These are phyloP conservation scores for Ganoderma lingzhi DNA, from an alignment of 1,284 basidiomycete genomes.

Conservation along the genomic window DNA sequence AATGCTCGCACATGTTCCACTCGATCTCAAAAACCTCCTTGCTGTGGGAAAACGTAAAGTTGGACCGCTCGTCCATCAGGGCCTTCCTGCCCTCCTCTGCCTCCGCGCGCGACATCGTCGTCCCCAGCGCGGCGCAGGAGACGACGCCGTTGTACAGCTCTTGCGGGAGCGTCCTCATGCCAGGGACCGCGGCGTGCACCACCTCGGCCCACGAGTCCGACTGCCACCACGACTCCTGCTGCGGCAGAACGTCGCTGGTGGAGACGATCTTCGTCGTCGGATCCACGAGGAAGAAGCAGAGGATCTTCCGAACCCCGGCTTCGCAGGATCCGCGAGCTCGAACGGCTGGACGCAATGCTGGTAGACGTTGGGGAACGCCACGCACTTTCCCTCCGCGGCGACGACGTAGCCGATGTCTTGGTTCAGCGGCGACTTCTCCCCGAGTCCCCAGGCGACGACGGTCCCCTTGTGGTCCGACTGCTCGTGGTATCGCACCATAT, in stretches of 20 bases:
- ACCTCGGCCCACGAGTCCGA: constrained; percentile 2
- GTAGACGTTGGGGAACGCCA: constrained; percentile 22
- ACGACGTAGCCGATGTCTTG: not conserved
- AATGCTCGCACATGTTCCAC: constrained; percentile 16
- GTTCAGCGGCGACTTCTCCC: not conserved
- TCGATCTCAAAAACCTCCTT: constrained; percentile 7
- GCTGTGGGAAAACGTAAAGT: not conserved
- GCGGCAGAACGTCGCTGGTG: constrained; percentile 33
- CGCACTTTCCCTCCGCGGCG: not conserved
- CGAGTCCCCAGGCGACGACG: not conserved
- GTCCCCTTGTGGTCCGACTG: not conserved
- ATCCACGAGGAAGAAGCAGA: constrained; percentile 46
- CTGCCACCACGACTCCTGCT: constrained; percentile 31
- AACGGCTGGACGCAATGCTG: constrained; percentile 47
- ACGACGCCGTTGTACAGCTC: constrained; percentile 1
- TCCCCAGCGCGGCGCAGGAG: not conserved
- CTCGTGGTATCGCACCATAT: not conserved
- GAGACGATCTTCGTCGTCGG: constrained; percentile 33
- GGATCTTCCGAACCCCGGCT: constrained; percentile 44
- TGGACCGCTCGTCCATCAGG: constrained; percentile 1
- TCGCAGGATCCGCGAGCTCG: constrained; percentile 39
- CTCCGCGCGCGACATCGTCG: not conserved
- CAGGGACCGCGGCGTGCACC: not conserved
- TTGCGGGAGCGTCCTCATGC: not conserved
- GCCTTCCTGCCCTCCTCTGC: not conserved